A percentile compares a stretch with the other conserved stretches of the same genome.
These are phyloP conservation scores for Nadsonia starkeyi-henricii DNA, from an alignment of 1,139 yeast genomes.

Conservation along the genomic window DNA sequence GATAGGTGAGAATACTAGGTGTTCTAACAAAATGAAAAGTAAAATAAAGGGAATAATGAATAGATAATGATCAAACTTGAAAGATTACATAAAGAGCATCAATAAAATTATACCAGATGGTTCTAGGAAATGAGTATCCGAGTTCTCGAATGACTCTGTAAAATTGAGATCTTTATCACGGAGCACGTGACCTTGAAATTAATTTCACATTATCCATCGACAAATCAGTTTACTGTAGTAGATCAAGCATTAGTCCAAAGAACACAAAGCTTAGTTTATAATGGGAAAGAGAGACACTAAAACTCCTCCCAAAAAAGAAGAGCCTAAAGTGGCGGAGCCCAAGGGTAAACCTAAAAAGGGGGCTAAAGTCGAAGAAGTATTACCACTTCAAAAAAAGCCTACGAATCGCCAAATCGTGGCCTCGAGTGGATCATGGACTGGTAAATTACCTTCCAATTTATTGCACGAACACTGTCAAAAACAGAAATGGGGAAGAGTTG, in stretches of 20 bases:
- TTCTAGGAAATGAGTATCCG: slow-evolving; percentile 1
- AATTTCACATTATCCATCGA: no score
- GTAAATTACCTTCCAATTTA: slow-evolving; percentile 78
- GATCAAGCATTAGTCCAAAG: no score
- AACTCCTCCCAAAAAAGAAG: slow-evolving; percentile 2
- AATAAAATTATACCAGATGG: no score
- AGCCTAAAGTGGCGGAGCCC: slow-evolving; percentile 12
- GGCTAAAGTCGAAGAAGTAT: slow-evolving; percentile 14
- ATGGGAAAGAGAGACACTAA: slow-evolving; percentile 4
- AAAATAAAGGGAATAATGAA: background rate
- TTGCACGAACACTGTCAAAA: slow-evolving; percentile 82
- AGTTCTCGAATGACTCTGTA: slow-evolving; percentile 1
- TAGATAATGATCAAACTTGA: background rate
- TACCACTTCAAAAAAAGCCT: slow-evolving; percentile 12
- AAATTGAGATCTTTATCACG: background rate
- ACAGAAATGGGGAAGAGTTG: slow-evolving; percentile 79
- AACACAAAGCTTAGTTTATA: no score
- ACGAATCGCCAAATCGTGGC: slow-evolving; percentile 30
- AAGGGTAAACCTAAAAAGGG: slow-evolving; percentile 16
- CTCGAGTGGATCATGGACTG: slow-evolving; percentile 70
- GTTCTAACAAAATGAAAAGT: background rate
- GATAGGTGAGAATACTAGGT: background rate
- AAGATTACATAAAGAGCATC: background rate
- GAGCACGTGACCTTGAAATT: no score
- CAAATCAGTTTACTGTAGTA: no score